phyloP scores from a whole-genome alignment of 331 rosid species.

The Cydonia oblonga region DNA sequence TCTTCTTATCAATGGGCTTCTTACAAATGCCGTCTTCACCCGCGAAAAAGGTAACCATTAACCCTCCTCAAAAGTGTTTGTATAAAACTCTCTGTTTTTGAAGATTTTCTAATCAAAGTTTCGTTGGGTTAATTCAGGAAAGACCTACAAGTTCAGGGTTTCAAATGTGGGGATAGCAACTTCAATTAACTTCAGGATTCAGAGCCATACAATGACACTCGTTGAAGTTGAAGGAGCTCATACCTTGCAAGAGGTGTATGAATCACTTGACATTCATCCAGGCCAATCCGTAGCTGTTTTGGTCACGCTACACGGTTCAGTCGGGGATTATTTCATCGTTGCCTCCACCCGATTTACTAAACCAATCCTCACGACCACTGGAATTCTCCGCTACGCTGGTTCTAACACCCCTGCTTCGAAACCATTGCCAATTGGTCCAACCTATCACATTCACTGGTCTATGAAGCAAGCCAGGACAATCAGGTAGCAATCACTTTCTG shows the following conservation, averaged over 20 bases:
- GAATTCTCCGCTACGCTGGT: constrained; percentile 53
- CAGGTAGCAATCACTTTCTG: constrained; percentile 25
- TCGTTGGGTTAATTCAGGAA: constrained; percentile 30
- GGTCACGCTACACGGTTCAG: constrained; percentile 26
- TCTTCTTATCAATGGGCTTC: constrained; percentile 62
- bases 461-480: constrained; percentile 70
- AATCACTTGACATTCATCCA: constrained; percentile 55
- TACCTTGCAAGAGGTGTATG: constrained; percentile 52
- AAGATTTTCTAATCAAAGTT: neutral
- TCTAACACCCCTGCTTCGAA: constrained; percentile 29
- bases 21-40: constrained; percentile 7
- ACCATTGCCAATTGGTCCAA: constrained; percentile 49
- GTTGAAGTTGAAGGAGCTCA: constrained; percentile 89
- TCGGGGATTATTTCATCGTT: constrained; percentile 38
- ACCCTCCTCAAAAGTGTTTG: neutral
- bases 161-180: constrained; percentile 65
- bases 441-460: constrained; percentile 51
- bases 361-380: constrained; percentile 30
- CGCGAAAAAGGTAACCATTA: constrained; percentile 41
- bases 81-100: neutral
- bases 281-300: constrained; percentile 65
- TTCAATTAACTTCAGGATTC: constrained; percentile 60
- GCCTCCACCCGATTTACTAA: constrained; percentile 52
- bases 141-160: constrained; percentile 63
- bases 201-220: constrained; percentile 46